These are phyloP conservation scores for Rhinocladiella mackenziei DNA, from an alignment of 2,329 filamentous ascomycete genomes.

Conservation along the genomic window DNA sequence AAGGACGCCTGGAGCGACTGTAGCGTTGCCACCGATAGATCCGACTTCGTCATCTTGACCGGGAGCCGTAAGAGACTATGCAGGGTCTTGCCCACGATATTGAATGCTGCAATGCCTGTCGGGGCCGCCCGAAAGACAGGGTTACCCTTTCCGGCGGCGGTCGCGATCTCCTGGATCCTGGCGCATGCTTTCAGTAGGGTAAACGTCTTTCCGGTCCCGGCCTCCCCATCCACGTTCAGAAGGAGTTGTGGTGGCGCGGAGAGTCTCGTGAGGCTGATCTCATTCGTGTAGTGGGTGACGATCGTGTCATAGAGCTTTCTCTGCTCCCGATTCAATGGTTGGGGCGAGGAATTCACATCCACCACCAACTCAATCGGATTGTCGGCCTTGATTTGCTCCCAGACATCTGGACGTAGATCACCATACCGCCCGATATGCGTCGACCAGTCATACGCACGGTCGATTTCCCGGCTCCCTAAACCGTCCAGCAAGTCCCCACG, in stretches of 20 bases:
- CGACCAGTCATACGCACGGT: not conserved
- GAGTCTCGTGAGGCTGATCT: not conserved
- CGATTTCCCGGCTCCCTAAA: not conserved
- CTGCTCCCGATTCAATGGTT: not conserved
- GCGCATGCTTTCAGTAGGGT: not conserved
- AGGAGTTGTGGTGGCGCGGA: not conserved
- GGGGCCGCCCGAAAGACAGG: conserved; percentile 1
- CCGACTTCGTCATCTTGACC: not conserved
- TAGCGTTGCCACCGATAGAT: not conserved
- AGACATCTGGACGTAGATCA: not conserved
- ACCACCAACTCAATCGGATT: not conserved
- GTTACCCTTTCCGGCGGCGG: not conserved
- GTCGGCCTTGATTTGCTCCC: not conserved
- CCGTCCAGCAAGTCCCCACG: not conserved
- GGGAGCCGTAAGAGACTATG: not conserved
- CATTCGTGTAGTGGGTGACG: too few species aligned
- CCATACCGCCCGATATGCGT: not conserved
- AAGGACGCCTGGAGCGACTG: not conserved
- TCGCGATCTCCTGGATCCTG: conserved; percentile 1
- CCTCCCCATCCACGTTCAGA: not conserved
- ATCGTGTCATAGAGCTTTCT: too few species aligned
- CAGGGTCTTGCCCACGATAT: too few species aligned
- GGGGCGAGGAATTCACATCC: not conserved
- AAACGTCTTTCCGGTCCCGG: conserved; percentile 1
- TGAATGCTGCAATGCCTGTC: conserved; percentile 3